Percentiles rank a stretch among this genome's conserved stretches.
Evolutionary conservation across 768 basidiomycete genomes (phyloP).

Genomic region (Plicaturopsis crispa): DNA sequence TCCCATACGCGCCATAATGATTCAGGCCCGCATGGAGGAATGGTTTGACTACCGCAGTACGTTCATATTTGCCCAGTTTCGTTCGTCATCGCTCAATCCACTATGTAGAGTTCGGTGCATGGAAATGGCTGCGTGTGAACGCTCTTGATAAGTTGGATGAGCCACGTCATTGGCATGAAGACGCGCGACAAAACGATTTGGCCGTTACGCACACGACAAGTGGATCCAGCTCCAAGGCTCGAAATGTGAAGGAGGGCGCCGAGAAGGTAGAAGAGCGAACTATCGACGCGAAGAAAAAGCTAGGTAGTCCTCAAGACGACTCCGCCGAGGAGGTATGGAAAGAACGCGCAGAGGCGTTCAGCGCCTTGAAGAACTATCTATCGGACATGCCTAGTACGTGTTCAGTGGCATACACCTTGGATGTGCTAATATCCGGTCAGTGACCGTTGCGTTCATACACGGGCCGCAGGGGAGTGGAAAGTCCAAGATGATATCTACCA

Average conservation of each 20-base stretch:
- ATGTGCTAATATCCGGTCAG: not conserved
- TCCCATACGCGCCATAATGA: constrained; percentile 78
- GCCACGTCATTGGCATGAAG: constrained; percentile 2
- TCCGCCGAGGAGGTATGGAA: constrained; percentile 58
- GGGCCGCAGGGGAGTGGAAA: constrained; percentile 86
- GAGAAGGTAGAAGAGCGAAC: too few relatives aligned
- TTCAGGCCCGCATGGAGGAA: constrained; percentile 73
- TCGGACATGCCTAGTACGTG: constrained; percentile 65
- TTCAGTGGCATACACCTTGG: not conserved
- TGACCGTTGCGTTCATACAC: constrained; percentile 69
- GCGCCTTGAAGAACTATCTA: constrained; percentile 61
- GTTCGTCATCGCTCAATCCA: too few relatives aligned
- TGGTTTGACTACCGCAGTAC: constrained; percentile 78
- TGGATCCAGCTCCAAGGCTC: too few relatives aligned
- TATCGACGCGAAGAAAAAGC: too few relatives aligned
- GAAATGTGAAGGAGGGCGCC: too few relatives aligned
- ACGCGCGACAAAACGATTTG: too few relatives aligned
- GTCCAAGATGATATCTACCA: constrained; percentile 43
- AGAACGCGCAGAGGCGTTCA: constrained; percentile 75
- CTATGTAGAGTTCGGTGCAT: constrained; percentile 65
- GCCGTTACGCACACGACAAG: too few relatives aligned
- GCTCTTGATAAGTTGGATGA: constrained; percentile 38
- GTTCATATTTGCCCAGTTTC: constrained; percentile 10
- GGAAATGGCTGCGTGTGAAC: constrained; percentile 68
- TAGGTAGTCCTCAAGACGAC: too few relatives aligned